Percentiles rank a stretch among this genome's conserved stretches.
Conservation (phyloP, 768 basidiomycete species). For the Collybia nuda region DNA sequence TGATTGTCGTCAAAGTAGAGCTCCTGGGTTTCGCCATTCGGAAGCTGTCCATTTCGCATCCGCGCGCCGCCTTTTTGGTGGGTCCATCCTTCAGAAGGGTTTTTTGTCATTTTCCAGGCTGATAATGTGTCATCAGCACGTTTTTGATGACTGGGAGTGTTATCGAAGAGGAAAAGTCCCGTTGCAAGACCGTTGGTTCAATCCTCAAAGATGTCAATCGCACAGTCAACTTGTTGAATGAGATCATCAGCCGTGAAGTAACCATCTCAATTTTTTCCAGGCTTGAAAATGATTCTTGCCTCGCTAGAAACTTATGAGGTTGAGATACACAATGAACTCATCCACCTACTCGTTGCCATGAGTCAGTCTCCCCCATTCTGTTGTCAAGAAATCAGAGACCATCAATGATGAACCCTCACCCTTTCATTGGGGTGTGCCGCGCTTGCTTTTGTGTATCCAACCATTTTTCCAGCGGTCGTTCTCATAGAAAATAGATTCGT, state of each 20-base stretch:
- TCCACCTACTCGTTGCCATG: neutral
- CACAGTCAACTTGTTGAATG: neutral
- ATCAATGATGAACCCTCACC: neutral
- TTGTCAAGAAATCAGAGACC: neutral
- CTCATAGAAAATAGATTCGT: neutral
- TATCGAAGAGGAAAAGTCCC: conserved; percentile 11
- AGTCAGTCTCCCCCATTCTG: neutral
- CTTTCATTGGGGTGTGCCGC: neutral
- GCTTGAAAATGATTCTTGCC: neutral
- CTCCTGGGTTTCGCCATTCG: conserved; percentile 21
- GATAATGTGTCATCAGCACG: conserved; percentile 23
- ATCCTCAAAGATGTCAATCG: neutral
- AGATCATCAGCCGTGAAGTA: neutral
- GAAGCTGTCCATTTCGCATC: conserved; percentile 20
- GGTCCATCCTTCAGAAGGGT: conserved; percentile 10
- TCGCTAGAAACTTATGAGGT: neutral
- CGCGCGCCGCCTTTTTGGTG: conserved; percentile 10
- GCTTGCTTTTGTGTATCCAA: neutral
- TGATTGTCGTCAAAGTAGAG: conserved; percentile 32
- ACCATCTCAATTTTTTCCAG: neutral
- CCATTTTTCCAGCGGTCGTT: neutral
- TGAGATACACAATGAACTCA: neutral
- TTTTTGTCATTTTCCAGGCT: conserved; percentile 26
- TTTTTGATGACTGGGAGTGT: conserved; percentile 13
- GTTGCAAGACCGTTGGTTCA: conserved; percentile 4